Evolutionary conservation across 73 alveolate species (phyloP).

Genomic region (Paramecium pentaurelia): DNA sequence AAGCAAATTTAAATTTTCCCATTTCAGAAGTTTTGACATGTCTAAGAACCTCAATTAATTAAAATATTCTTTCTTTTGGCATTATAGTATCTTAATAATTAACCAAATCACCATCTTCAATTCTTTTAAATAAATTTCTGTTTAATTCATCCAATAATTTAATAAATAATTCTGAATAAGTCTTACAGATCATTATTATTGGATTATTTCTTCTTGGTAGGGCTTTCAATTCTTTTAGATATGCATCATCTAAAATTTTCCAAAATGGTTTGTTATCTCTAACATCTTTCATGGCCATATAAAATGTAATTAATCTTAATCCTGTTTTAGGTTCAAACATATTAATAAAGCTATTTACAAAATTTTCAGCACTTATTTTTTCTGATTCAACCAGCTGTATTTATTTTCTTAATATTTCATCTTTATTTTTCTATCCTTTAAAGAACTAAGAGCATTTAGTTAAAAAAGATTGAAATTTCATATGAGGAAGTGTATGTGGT

Average conservation of each 20-base stretch:
- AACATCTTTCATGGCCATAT: constrained; percentile 20
- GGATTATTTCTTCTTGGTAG: not conserved
- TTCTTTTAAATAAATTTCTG: not conserved
- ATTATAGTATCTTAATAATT: constrained; percentile 26
- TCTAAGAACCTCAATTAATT: constrained; percentile 53
- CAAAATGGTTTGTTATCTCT: not conserved
- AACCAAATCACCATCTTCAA: not conserved
- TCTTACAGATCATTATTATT: not conserved
- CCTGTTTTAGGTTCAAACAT: constrained; percentile 13
- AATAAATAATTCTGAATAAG: constrained; percentile 41
- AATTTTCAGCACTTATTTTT: not conserved
- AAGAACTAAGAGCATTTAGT: not conserved
- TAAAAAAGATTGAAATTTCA: not conserved
- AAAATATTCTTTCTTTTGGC: constrained; percentile 53
- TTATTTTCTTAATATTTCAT: not conserved
- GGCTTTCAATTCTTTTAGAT: not conserved
- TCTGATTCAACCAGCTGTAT: constrained; percentile 1
- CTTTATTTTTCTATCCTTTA: constrained; percentile 19
- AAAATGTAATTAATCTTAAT: constrained; percentile 31
- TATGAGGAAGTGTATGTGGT: constrained; percentile 10
- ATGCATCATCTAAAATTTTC: not conserved
- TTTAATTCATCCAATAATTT: constrained; percentile 7
- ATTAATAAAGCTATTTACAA: not conserved
- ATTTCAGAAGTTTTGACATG: constrained; percentile 47
- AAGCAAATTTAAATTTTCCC: constrained; percentile 55